Percentiles rank a stretch among this genome's conserved stretches.
These are phyloP conservation scores for Bruguiera hainesii DNA, from an alignment of 441 rosid species.

Conservation along the genomic window DNA sequence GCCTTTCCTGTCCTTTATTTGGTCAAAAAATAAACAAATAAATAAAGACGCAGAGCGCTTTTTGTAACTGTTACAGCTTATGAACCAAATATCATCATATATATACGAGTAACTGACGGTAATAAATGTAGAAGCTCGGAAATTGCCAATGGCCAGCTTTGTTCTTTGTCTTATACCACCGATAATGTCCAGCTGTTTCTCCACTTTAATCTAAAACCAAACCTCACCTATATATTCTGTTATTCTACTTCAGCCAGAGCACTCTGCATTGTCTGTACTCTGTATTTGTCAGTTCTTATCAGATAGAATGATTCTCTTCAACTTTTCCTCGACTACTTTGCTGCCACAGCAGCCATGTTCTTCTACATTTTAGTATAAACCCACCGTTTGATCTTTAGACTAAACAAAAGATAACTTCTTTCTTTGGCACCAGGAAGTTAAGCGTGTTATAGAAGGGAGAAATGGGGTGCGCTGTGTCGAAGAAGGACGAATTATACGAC, in stretches of 20 bases:
- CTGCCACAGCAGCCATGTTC: not conserved
- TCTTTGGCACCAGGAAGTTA: not conserved
- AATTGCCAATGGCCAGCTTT: not conserved
- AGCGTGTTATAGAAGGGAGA: not conserved
- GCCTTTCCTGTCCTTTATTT: no score
- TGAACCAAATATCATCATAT: not conserved
- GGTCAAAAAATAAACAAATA: no score
- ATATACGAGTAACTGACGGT: not conserved
- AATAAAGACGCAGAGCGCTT: not conserved
- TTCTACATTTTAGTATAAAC: conserved; percentile 6
- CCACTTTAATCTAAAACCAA: conserved; percentile 10
- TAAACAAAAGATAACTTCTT: not conserved
- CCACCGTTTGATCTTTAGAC: not conserved
- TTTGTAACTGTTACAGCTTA: not conserved
- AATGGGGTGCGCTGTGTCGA: conserved; percentile 57
- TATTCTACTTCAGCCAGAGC: not conserved
- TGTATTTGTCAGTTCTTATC: conserved; percentile 4
- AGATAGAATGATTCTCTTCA: conserved; percentile 1
- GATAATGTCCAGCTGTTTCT: conserved; percentile 17
- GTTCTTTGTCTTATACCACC: conserved; percentile 5
- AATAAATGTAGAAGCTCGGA: not conserved
- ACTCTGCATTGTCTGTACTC: not conserved
- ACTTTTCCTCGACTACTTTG: conserved; percentile 5
- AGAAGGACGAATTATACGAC: conserved; percentile 40
- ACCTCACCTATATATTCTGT: not conserved